Conservation (phyloP, 1,139 yeast species). For the Saccharomyces pastorianus region DNA sequence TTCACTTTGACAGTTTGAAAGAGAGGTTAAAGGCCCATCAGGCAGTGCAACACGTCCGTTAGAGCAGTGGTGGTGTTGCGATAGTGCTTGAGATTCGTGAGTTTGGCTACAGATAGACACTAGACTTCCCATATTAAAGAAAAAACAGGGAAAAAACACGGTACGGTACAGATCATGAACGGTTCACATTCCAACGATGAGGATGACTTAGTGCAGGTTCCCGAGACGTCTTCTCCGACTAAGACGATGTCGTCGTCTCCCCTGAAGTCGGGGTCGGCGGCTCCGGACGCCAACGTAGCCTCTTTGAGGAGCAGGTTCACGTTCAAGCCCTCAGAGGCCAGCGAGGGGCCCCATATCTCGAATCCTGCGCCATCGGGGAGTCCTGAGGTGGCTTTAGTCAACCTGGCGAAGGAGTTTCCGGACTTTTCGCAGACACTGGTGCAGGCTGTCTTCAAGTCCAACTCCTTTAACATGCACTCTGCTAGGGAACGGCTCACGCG, state of each 20-base stretch:
- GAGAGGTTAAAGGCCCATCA: not conserved
- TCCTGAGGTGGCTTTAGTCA: conserved; percentile 12
- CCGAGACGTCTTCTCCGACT: conserved; percentile 39
- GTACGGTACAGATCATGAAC: not conserved
- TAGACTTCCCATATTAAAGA: not conserved
- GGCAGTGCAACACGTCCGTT: not conserved
- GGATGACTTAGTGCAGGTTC: conserved; percentile 36
- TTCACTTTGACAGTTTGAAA: not conserved
- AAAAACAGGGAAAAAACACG: not conserved
- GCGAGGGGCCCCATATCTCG: not conserved
- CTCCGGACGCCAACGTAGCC: not conserved
- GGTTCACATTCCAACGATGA: not conserved
- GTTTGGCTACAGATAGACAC: not conserved
- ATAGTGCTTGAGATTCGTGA: not conserved
- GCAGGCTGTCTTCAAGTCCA: conserved; percentile 53
- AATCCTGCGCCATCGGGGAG: not conserved
- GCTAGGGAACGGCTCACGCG: conserved; percentile 43
- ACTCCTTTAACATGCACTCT: conserved; percentile 48
- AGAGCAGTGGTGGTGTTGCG: not conserved
- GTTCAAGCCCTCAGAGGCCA: conserved; percentile 18
- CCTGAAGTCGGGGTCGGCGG: conserved; percentile 12
- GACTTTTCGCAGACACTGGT: conserved; percentile 45
- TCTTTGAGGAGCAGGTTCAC: conserved; percentile 22
- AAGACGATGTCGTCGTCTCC: conserved; percentile 26
- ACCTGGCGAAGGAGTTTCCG: conserved; percentile 34